Percentiles rank a stretch among this genome's conserved stretches.
Conservation (phyloP, 225 moss, liverwort and hornwort genomes). For the Straminergon stramineum region DNA sequence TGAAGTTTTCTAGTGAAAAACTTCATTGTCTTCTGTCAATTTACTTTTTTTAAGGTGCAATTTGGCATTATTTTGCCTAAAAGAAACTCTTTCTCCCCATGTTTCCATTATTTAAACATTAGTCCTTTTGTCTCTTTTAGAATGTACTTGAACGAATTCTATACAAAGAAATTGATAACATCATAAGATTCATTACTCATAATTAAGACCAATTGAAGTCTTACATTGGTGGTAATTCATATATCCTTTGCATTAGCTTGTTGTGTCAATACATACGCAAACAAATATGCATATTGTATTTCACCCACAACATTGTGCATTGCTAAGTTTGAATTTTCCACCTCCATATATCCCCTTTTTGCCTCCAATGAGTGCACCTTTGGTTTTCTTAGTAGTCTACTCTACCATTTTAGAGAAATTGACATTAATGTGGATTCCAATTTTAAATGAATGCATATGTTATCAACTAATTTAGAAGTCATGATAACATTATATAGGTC, state of each 20-base stretch:
- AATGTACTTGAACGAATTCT: background rate
- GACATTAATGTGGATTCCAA: background rate
- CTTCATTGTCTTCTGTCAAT: too few species aligned
- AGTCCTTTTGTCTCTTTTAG: background rate
- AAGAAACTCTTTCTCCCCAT: too few species aligned
- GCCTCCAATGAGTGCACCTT: accelerated
- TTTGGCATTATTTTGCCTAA: too few species aligned
- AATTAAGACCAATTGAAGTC: background rate
- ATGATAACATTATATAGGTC: background rate
- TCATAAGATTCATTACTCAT: background rate
- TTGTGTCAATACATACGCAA: background rate
- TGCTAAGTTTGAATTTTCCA: background rate
- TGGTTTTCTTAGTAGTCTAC: accelerated
- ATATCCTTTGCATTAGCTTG: too few species aligned
- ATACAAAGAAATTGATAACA: background rate
- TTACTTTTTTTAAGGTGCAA: too few species aligned
- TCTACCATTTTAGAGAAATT: background rate
- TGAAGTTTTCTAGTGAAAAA: too few species aligned
- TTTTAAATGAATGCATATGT: background rate
- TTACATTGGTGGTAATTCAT: background rate
- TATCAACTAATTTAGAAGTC: background rate
- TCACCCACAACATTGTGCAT: background rate
- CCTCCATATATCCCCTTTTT: accelerated
- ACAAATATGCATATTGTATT: background rate
- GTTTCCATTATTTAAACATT: background rate